A percentile compares a stretch with the other conserved stretches of the same genome.
phyloP scores from a whole-genome alignment of 495 filamentous ascomycete species.

The Trichodelitschia bisporula region DNA sequence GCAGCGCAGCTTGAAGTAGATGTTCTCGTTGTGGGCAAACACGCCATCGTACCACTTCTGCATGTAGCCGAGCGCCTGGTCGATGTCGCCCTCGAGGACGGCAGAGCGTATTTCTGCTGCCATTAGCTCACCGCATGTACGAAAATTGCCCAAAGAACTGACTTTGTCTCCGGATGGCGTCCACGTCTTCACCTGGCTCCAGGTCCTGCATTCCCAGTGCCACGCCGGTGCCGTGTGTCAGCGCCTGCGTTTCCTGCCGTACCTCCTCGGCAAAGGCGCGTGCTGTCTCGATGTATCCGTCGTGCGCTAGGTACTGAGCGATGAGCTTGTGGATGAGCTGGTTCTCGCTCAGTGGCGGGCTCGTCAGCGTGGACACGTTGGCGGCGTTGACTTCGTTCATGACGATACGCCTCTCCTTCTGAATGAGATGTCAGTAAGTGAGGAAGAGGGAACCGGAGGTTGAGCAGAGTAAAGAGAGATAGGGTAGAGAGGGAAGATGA shows the following conservation, averaged over 20 bases:
- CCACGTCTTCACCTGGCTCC: slow-evolving; percentile 62
- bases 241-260: slow-evolving; percentile 29
- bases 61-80: slow-evolving; percentile 64
- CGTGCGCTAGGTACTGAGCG: slow-evolving; percentile 76
- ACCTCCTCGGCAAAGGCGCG: slow-evolving; percentile 73
- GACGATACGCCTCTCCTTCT: slow-evolving; percentile 38
- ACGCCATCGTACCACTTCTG: slow-evolving; percentile 58
- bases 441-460: background rate
- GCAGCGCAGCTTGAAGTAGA: slow-evolving; percentile 75
- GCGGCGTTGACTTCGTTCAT: slow-evolving; percentile 27
- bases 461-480: slow-evolving; percentile 8
- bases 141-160: slow-evolving; percentile 10
- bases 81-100: slow-evolving; percentile 83
- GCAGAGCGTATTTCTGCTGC: slow-evolving; percentile 54
- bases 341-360: slow-evolving; percentile 33
- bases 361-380: slow-evolving; percentile 24
- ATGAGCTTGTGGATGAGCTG: slow-evolving; percentile 62
- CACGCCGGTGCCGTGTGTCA: slow-evolving; percentile 26
- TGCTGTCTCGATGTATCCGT: slow-evolving; percentile 91
- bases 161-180: slow-evolving; percentile 77
- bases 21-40: slow-evolving; percentile 59
- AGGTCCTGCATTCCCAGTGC: slow-evolving; percentile 28
- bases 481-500: background rate
- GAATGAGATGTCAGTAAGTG: slow-evolving; percentile 5
- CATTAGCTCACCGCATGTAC: background rate